Evolutionary conservation across 345 rosid genomes (phyloP).

Genomic region (Viola odorata): DNA sequence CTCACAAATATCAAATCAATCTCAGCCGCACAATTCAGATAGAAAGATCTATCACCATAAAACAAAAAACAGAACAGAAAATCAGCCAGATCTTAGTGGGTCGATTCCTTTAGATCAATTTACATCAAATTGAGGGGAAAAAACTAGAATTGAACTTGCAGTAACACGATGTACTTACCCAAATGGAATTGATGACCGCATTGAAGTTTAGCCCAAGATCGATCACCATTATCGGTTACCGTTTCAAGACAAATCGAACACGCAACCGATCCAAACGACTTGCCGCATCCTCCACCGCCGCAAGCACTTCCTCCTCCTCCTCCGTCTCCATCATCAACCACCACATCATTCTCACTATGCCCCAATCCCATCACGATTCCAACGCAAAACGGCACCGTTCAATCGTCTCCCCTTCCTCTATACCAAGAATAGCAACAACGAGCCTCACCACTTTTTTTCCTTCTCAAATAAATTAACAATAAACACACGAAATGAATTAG

Average conservation of each 20-base stretch:
- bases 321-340: constrained; percentile 44
- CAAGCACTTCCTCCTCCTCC: constrained; percentile 32
- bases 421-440: neutral
- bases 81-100: constrained; percentile 23
- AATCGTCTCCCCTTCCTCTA: constrained; percentile 1
- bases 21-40: too few species aligned
- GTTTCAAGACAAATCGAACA: constrained; percentile 96
- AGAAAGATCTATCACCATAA: too few species aligned
- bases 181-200: constrained; percentile 92
- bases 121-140: neutral
- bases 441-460: neutral
- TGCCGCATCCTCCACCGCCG: constrained; percentile 37
- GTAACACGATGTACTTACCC: constrained; percentile 37
- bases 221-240: constrained; percentile 72
- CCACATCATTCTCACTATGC: constrained; percentile 36
- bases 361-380: constrained; percentile 66
- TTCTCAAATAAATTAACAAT: neutral
- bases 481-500: neutral
- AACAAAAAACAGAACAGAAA: too few species aligned
- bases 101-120: neutral
- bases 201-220: constrained; percentile 97
- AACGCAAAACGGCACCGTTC: constrained; percentile 8
- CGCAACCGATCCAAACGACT: constrained; percentile 51
- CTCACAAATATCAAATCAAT: too few species aligned
- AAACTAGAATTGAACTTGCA: neutral